Percentiles rank a stretch among this genome's conserved stretches.
phyloP scores from a whole-genome alignment of 805 yeast species.

The Wickerhamomyces chambardii region DNA sequence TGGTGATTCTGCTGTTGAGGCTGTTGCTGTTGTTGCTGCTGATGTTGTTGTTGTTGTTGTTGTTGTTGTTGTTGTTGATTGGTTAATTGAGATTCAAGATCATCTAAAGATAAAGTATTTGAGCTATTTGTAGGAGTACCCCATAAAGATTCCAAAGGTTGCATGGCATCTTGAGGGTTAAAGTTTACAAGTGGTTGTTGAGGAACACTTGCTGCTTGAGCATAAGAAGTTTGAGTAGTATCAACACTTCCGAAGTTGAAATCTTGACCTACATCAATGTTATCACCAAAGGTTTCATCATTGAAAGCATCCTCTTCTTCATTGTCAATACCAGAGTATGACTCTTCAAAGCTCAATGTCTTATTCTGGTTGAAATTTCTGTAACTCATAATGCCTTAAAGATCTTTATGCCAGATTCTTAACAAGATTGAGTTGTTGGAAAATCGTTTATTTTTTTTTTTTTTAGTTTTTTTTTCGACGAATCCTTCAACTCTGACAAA shows the following conservation, averaged over 20 bases:
- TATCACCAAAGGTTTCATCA: conserved; percentile 69
- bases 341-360: conserved; percentile 71
- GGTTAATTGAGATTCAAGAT: conserved; percentile 62
- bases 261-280: conserved; percentile 45
- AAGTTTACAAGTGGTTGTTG: conserved; percentile 5
- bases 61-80: conserved; percentile 13
- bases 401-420: too few relatives aligned
- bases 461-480: too few relatives aligned
- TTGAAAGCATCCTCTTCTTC: conserved; percentile 75
- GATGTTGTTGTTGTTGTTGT: conserved; percentile 17
- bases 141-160: conserved; percentile 73
- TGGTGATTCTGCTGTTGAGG: conserved; percentile 17
- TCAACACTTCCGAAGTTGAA: conserved; percentile 47
- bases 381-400: conserved; percentile 5
- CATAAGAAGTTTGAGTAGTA: conserved; percentile 23
- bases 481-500: neutral
- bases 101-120: conserved; percentile 66
- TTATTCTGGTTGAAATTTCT: conserved; percentile 5
- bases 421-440: too few relatives aligned
- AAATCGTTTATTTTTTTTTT: too few relatives aligned
- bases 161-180: conserved; percentile 27
- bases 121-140: conserved; percentile 23
- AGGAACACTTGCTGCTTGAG: conserved; percentile 27
- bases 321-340: conserved; percentile 69
- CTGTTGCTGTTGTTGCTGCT: conserved; percentile 17